Percentiles rank a stretch among this genome's conserved stretches.
Conservation (phyloP, 1,284 basidiomycete species). For the Lentinula novae-zelandiae region DNA sequence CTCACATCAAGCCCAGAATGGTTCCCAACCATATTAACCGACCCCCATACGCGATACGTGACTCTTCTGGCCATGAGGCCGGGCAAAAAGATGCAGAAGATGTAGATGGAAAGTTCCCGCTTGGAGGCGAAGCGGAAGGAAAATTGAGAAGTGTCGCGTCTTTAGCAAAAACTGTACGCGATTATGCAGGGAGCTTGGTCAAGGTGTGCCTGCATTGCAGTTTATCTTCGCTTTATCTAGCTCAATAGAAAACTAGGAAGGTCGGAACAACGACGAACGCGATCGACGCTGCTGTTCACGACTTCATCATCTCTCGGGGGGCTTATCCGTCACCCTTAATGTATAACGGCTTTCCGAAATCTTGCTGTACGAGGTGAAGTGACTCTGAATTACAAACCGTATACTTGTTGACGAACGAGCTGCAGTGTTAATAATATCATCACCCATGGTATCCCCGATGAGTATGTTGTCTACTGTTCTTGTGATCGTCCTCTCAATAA, state of each 20-base stretch:
- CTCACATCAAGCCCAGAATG: conserved; percentile 51
- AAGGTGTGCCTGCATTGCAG: conserved; percentile 37
- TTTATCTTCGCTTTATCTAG: conserved; percentile 26
- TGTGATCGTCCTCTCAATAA: neutral
- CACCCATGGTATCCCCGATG: conserved; percentile 85
- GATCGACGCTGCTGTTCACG: conserved; percentile 71
- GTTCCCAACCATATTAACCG: conserved; percentile 59
- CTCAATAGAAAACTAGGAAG: conserved; percentile 32
- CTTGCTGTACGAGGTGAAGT: conserved; percentile 71
- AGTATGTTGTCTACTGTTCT: conserved; percentile 40
- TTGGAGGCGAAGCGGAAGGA: conserved; percentile 56
- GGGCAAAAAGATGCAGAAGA: conserved; percentile 21
- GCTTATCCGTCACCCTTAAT: conserved; percentile 88
- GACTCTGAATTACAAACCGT: neutral
- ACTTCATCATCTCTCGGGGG: conserved; percentile 60
- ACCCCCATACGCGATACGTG: conserved; percentile 56
- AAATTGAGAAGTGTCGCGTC: conserved; percentile 54
- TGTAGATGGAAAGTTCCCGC: conserved; percentile 35
- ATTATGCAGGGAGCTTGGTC: conserved; percentile 53
- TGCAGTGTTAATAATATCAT: conserved; percentile 80
- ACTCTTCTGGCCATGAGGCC: conserved; percentile 8
- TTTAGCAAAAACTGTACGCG: conserved; percentile 61
- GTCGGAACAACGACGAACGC: conserved; percentile 71
- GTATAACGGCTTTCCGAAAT: conserved; percentile 81
- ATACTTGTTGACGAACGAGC: neutral